phyloP scores from a whole-genome alignment of 2,329 filamentous ascomycete genomes.

The Colletotrichum tabaci region DNA sequence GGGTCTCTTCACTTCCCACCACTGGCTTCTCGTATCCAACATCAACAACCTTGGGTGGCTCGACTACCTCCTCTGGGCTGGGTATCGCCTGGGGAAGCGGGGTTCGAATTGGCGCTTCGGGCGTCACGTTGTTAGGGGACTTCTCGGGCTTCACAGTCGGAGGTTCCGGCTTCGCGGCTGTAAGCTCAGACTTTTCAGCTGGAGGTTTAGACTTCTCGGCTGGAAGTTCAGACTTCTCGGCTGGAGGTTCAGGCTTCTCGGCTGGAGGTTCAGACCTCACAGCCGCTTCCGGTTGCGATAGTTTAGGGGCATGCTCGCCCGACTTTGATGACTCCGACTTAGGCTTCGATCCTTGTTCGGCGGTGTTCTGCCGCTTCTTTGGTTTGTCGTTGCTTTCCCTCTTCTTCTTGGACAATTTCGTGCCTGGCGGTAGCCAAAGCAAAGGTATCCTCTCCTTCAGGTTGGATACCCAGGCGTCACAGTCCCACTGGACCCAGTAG shows the following conservation, averaged over 20 bases:
- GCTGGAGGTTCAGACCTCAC: not conserved
- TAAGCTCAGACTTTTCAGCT: too few species aligned
- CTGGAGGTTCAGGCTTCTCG: too few species aligned
- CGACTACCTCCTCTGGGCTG: not conserved
- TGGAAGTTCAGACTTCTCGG: too few species aligned
- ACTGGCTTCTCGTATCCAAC: not conserved
- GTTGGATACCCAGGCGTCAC: constrained; percentile 79
- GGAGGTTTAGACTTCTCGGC: too few species aligned
- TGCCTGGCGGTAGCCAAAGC: constrained; percentile 69
- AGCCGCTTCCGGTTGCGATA: not conserved
- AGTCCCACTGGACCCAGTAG: constrained; percentile 83
- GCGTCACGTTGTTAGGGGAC: too few species aligned
- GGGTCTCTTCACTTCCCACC: not conserved
- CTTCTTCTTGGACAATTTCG: constrained; percentile 57
- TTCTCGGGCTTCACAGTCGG: not conserved
- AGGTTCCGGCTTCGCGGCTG: too few species aligned
- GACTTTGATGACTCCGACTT: constrained; percentile 45
- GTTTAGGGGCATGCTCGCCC: not conserved
- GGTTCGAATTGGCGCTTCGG: not conserved
- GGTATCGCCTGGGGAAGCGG: not conserved
- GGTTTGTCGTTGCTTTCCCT: constrained; percentile 48
- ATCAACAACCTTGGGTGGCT: constrained; percentile 1
- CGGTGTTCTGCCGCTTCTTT: constrained; percentile 31
- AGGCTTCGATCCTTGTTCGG: constrained; percentile 43
- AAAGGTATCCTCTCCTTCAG: constrained; percentile 71